These are phyloP conservation scores for Mucor irregularis DNA, from an alignment of 371 early-diverging fungal species.

Conservation along the genomic window DNA sequence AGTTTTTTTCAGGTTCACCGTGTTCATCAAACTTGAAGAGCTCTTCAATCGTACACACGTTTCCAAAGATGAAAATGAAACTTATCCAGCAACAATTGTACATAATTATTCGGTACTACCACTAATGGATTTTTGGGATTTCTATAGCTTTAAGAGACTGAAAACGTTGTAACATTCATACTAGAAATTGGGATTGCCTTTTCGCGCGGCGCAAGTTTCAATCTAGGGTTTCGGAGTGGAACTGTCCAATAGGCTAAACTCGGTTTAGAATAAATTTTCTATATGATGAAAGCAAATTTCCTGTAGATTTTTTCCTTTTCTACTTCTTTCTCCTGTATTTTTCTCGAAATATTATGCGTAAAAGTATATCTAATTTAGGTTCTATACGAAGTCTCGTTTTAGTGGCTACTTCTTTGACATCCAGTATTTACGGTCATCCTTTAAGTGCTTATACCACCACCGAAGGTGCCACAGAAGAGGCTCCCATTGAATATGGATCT, in stretches of 20 bases:
- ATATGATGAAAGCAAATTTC: no score
- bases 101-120: no score
- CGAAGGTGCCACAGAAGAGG: constrained; percentile 8
- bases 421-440: constrained; percentile 30
- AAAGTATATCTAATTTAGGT: constrained; percentile 4
- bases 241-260: not conserved
- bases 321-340: not conserved
- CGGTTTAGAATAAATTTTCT: not conserved
- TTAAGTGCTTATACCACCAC: not conserved
- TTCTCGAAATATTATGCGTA: not conserved
- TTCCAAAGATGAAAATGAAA: no score
- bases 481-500: constrained; percentile 22
- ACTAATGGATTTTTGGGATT: no score
- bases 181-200: not conserved
- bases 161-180: not conserved
- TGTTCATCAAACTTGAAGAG: not conserved
- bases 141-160: no score
- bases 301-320: constrained; percentile 1
- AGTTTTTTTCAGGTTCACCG: not conserved
- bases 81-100: no score
- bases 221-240: not conserved
- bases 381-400: constrained; percentile 21
- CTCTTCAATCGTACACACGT: no score
- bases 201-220: not conserved
- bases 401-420: constrained; percentile 9